Percentiles rank a stretch among this genome's conserved stretches.
Conservation (phyloP, 148 eudicot genomes). For the Vaccinium myrtillus region DNA sequence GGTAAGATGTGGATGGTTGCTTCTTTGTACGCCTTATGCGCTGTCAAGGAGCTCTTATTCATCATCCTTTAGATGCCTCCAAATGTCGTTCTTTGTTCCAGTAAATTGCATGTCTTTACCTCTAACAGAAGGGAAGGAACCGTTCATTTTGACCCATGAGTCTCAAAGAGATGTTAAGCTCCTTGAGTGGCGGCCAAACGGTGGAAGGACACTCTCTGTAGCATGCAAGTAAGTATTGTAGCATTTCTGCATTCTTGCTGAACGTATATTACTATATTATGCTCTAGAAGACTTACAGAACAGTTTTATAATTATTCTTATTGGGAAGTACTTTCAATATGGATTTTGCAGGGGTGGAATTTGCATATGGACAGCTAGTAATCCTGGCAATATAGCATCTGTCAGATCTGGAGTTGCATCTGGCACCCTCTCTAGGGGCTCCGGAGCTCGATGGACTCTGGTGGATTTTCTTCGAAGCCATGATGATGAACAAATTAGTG, state of each 20-base stretch:
- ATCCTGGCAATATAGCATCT: constrained; percentile 85
- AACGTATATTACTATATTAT: not conserved
- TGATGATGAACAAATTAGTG: constrained; percentile 72
- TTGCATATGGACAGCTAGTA: constrained; percentile 94
- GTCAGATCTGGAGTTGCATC: constrained; percentile 84
- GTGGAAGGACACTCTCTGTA: constrained; percentile 88
- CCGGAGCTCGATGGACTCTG: constrained; percentile 81
- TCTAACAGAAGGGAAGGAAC: constrained; percentile 68
- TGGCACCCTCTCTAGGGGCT: constrained; percentile 70
- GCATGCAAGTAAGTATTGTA: constrained; percentile 82
- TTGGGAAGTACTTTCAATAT: constrained; percentile 9
- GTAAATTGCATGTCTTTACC: not conserved
- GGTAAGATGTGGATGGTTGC: not conserved
- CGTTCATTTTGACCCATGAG: constrained; percentile 71
- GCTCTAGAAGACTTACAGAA: not conserved
- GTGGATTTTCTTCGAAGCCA: constrained; percentile 85
- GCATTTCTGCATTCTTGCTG: constrained; percentile 2
- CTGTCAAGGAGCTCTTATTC: not conserved
- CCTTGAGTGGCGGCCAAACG: constrained; percentile 98
- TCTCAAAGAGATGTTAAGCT: constrained; percentile 74
- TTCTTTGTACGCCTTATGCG: not conserved
- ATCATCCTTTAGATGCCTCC: constrained; percentile 5
- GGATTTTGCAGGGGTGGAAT: constrained; percentile 77
- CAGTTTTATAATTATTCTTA: not conserved
- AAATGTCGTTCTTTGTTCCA: not conserved